Conservation (phyloP, 495 filamentous ascomycete species). For the Pyrenopolyporus hunteri region DNA sequence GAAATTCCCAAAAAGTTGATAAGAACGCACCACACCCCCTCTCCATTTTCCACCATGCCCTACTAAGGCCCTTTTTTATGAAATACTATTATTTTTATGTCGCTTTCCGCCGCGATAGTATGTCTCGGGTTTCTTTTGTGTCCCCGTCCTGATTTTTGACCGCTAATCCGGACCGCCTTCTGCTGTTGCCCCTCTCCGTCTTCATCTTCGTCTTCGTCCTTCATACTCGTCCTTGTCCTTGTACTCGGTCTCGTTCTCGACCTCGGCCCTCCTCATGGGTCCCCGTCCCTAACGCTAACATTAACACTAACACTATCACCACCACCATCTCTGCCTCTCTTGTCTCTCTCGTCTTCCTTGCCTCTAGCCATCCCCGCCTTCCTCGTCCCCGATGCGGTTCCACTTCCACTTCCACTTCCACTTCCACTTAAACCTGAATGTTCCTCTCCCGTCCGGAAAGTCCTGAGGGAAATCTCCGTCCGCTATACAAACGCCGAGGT, state of each 20-base stretch:
- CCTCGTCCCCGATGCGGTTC: constrained; percentile 5
- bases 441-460: constrained; percentile 23
- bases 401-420: no score
- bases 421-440: constrained; percentile 19
- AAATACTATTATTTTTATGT: constrained; percentile 31
- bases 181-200: constrained; percentile 8
- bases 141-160: constrained; percentile 26
- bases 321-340: no score
- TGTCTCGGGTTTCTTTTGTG: constrained; percentile 32
- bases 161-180: constrained; percentile 17
- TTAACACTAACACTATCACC: no score
- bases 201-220: constrained; percentile 2
- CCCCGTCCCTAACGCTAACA: no score
- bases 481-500: constrained; percentile 29
- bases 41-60: constrained; percentile 29
- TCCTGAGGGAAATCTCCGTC: constrained; percentile 26
- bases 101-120: constrained; percentile 32
- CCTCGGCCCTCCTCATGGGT: no score
- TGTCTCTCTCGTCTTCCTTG: no score
- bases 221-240: not conserved
- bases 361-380: no score
- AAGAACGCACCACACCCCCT: constrained; percentile 41
- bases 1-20: constrained; percentile 35
- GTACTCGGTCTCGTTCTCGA: not conserved
- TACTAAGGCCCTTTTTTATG: constrained; percentile 17